phyloP scores from a whole-genome alignment of 192 early-diverging fungal species.

The Paraglomus brasilianum region DNA sequence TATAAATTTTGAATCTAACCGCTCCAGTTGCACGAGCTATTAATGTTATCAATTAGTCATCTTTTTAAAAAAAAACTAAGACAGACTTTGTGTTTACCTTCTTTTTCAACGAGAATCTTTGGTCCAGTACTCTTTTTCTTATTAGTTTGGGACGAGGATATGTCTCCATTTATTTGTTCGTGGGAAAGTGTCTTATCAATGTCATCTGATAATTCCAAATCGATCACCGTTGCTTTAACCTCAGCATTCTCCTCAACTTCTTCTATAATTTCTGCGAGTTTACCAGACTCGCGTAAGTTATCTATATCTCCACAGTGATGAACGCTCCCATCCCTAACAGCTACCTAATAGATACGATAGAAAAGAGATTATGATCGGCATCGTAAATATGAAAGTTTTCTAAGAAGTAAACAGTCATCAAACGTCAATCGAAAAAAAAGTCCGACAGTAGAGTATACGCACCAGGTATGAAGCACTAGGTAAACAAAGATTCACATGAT shows the following conservation, averaged over 20 bases:
- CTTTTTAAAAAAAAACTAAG: slow-evolving; percentile 40
- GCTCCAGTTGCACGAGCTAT: slow-evolving; percentile 77
- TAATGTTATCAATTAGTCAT: slow-evolving; percentile 21
- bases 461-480: slow-evolving; percentile 54
- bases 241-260: background rate
- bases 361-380: too few relatives aligned
- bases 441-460: slow-evolving; percentile 58
- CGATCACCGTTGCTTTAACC: too few relatives aligned
- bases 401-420: too few relatives aligned
- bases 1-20: slow-evolving; percentile 74
- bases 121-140: slow-evolving; percentile 32
- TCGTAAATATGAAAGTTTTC: too few relatives aligned
- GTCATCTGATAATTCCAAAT: background rate
- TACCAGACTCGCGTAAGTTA: slow-evolving; percentile 38
- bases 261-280: slow-evolving; percentile 34
- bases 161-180: slow-evolving; percentile 46
- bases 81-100: slow-evolving; percentile 27
- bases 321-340: slow-evolving; percentile 48
- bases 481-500: slow-evolving; percentile 68
- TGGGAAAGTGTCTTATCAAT: background rate
- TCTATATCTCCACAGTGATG: slow-evolving; percentile 34
- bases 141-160: slow-evolving; percentile 32
- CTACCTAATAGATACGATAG: background rate
- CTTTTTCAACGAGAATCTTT: slow-evolving; percentile 38
- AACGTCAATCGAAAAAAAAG: slow-evolving; percentile 29